These are phyloP conservation scores for Pythium pyrilobum DNA, from an alignment of 352 stramenopile species.

Conservation along the genomic window DNA sequence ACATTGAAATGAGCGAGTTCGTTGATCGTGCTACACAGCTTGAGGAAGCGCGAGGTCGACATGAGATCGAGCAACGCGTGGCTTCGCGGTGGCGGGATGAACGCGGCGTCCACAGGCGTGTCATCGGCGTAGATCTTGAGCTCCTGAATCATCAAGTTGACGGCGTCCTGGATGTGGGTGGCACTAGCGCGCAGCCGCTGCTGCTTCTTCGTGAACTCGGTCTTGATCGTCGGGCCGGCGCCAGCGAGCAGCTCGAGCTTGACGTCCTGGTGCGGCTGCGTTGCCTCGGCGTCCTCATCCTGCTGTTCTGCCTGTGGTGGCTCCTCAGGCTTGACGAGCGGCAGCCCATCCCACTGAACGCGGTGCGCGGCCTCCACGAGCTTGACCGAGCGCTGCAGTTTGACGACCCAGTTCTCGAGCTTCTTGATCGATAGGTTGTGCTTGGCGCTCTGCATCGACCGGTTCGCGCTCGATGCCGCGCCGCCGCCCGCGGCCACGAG, in stretches of 20 bases:
- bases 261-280: constrained; percentile 4
- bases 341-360: constrained; percentile 54
- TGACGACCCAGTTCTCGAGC: constrained; percentile 66
- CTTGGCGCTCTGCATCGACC: constrained; percentile 61
- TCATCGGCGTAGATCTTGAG: constrained; percentile 59
- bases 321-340: constrained; percentile 23
- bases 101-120: constrained; percentile 36
- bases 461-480: constrained; percentile 9
- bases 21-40: constrained; percentile 67
- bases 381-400: constrained; percentile 67
- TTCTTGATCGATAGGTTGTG: constrained; percentile 76
- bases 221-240: constrained; percentile 61
- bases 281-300: constrained; percentile 33
- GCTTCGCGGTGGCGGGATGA: constrained; percentile 46
- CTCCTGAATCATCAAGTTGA: constrained; percentile 63
- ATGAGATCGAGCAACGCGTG: constrained; percentile 59
- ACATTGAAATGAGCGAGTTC: constrained; percentile 62
- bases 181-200: constrained; percentile 60
- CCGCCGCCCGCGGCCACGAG: neutral
- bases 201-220: constrained; percentile 68
- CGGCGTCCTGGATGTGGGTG: constrained; percentile 43
- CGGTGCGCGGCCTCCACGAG: constrained; percentile 72
- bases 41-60: constrained; percentile 67
- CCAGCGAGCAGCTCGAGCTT: constrained; percentile 38
- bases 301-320: constrained; percentile 9